Percentiles rank a stretch among this genome's conserved stretches.
Conservation (phyloP, 208 protist genomes). For the Trypanosoma lewisi region DNA sequence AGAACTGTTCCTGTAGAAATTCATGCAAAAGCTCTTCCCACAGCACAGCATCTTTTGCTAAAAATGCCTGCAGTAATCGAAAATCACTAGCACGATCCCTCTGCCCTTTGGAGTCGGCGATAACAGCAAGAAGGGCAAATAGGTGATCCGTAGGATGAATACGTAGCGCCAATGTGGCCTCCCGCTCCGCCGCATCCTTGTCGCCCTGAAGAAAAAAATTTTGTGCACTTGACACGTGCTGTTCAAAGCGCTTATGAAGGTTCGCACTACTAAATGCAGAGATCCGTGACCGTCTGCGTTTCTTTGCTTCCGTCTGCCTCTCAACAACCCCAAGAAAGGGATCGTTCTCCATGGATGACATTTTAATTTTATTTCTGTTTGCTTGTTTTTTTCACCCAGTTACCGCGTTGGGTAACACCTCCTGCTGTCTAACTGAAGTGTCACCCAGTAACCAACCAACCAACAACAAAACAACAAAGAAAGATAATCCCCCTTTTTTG, state of each 20-base stretch:
- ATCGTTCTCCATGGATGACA: constrained; percentile 14
- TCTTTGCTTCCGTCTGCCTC: constrained; percentile 18
- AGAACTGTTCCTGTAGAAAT: constrained; percentile 75
- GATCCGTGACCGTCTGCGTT: constrained; percentile 1
- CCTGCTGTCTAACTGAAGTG: no score
- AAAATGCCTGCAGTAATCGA: constrained; percentile 82
- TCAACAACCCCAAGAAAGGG: constrained; percentile 19
- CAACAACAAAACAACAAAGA: no score
- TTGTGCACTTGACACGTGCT: constrained; percentile 67
- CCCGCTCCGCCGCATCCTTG: constrained; percentile 50
- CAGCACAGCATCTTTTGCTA: constrained; percentile 68
- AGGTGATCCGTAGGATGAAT: constrained; percentile 80
- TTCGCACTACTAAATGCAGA: constrained; percentile 42
- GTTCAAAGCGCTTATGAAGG: constrained; percentile 58
- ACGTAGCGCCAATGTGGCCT: constrained; percentile 67
- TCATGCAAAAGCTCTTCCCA: constrained; percentile 88
- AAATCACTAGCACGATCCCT: constrained; percentile 87
- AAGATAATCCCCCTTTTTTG: no score
- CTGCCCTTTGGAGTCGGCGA: constrained; percentile 78
- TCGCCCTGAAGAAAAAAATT: constrained; percentile 63
- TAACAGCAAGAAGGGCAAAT: constrained; percentile 77
- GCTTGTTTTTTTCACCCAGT: no score
- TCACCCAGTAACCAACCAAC: no score
- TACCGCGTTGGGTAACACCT: no score
- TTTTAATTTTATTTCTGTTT: not conserved